These are phyloP conservation scores for Metschnikowia chrysomelidarum DNA, from an alignment of 805 yeast genomes.

Conservation along the genomic window DNA sequence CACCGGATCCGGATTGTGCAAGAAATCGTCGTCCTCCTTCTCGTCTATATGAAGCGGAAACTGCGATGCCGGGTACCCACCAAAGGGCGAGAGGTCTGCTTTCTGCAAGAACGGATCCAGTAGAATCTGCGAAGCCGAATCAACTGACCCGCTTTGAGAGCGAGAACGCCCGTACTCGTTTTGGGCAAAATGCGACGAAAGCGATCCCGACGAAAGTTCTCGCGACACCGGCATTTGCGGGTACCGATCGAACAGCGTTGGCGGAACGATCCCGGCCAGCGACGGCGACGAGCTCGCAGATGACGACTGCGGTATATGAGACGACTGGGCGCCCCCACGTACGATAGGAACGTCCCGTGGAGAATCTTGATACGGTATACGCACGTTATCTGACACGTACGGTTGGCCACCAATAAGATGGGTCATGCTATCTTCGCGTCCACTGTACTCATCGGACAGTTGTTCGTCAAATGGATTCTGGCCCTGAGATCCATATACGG, in stretches of 20 bases:
- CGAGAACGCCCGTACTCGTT: constrained; percentile 2
- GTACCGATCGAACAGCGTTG: constrained; percentile 20
- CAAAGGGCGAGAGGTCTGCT: constrained; percentile 60
- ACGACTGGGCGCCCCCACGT: no score
- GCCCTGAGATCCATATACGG: constrained; percentile 2
- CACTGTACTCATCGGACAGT: constrained; percentile 12
- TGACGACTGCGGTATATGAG: neutral
- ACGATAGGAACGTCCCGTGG: no score
- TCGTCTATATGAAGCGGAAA: constrained; percentile 91
- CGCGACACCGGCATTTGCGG: constrained; percentile 18
- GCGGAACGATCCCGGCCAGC: constrained; percentile 12
- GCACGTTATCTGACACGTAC: no score
- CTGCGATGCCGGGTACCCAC: constrained; percentile 96
- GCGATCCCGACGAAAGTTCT: constrained; percentile 16
- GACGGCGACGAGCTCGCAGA: constrained; percentile 7
- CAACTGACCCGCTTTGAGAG: constrained; percentile 10
- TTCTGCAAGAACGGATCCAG: constrained; percentile 15
- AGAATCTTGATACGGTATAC: no score
- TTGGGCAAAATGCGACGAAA: constrained; percentile 9
- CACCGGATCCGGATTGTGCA: constrained; percentile 95
- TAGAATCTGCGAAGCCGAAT: constrained; percentile 9
- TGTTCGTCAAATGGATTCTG: constrained; percentile 12
- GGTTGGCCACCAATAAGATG: no score
- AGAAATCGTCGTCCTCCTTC: constrained; percentile 89
- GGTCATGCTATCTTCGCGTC: constrained; percentile 7